These are phyloP conservation scores for Acanthamoeba lugdunensis DNA, from an alignment of 208 protist species.

Conservation along the genomic window DNA sequence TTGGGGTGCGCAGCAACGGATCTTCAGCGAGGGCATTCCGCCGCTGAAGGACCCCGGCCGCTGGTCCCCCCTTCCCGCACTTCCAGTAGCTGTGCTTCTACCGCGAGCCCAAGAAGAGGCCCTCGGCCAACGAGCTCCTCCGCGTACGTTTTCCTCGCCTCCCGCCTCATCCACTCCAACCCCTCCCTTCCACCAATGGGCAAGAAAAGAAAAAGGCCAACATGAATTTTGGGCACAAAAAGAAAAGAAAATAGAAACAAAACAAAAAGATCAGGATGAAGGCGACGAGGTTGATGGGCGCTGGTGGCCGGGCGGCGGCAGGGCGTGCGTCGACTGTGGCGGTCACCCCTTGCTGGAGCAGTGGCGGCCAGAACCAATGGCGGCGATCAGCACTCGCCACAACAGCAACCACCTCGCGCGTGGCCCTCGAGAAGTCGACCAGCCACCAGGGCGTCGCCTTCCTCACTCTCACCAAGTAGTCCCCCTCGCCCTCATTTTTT, in stretches of 20 bases:
- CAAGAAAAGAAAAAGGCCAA: too few relatives aligned
- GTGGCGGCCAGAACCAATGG: too few relatives aligned
- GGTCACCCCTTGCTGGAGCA: too few relatives aligned
- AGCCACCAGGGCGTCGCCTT: neutral
- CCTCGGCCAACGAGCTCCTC: constrained; percentile 46
- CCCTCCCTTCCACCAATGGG: too few relatives aligned
- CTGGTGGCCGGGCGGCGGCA: too few relatives aligned
- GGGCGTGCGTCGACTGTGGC: too few relatives aligned
- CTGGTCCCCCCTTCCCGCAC: constrained; percentile 51
- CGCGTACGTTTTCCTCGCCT: neutral
- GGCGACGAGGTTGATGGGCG: too few relatives aligned
- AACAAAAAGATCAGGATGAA: too few relatives aligned
- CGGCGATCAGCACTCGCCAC: too few relatives aligned
- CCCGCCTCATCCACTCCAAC: neutral
- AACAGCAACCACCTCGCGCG: neutral
- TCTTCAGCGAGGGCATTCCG: constrained; percentile 66
- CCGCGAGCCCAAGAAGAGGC: constrained; percentile 60
- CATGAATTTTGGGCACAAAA: too few relatives aligned
- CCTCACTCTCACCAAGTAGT: neutral
- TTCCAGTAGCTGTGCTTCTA: constrained; percentile 65
- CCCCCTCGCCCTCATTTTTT: neutral
- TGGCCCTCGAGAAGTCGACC: neutral
- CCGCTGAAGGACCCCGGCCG: constrained; percentile 57
- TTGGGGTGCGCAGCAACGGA: too few relatives aligned
- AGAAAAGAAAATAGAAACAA: too few relatives aligned